phyloP scores from a whole-genome alignment of 2,329 filamentous ascomycete genomes.

The Trichoderma hamatum region DNA sequence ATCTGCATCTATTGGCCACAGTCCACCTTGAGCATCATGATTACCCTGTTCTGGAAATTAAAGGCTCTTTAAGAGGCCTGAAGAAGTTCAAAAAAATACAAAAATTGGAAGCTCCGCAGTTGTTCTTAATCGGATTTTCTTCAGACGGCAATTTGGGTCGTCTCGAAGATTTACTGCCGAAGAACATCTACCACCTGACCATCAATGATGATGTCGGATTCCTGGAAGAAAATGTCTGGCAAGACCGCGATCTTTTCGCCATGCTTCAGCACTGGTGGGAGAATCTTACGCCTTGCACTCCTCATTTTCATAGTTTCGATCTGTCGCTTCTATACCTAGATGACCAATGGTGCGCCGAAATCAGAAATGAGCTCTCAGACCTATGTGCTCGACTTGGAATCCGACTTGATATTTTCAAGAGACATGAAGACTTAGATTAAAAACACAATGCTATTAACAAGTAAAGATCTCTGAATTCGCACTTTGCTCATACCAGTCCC shows the following conservation, averaged over 20 bases:
- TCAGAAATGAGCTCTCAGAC: neutral
- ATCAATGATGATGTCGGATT: neutral
- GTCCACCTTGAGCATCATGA: neutral
- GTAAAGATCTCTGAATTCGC: neutral
- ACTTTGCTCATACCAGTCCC: neutral
- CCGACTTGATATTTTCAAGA: neutral
- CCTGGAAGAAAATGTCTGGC: neutral
- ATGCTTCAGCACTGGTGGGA: neutral
- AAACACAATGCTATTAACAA: neutral
- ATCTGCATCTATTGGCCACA: neutral
- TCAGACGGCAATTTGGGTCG: neutral
- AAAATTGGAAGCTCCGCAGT: neutral
- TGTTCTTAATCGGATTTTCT: constrained; percentile 1
- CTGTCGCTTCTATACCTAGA: neutral
- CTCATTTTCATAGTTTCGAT: neutral
- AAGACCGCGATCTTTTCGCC: neutral
- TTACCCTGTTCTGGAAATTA: neutral
- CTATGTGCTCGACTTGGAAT: constrained; percentile 1
- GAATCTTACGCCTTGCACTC: neutral
- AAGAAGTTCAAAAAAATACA: neutral
- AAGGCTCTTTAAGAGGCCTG: neutral
- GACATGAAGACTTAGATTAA: neutral
- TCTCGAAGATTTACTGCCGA: neutral
- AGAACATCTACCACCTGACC: neutral
- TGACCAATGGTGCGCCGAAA: neutral